phyloP scores from a whole-genome alignment of 2,329 filamentous ascomycete genomes.

The Hymenoscyphus fructigenus region DNA sequence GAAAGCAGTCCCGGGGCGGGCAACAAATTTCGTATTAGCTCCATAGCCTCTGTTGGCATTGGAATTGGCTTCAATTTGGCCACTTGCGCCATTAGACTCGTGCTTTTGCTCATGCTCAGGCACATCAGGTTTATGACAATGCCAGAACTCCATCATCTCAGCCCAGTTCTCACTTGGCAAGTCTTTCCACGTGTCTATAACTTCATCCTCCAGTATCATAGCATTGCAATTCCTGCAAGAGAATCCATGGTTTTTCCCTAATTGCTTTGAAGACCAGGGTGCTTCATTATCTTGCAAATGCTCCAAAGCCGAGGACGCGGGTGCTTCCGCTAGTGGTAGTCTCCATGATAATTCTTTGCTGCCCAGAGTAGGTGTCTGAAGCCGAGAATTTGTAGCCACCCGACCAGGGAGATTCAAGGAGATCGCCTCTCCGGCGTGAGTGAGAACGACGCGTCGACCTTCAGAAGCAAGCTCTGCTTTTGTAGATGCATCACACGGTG shows the following conservation, averaged over 20 bases:
- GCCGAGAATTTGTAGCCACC: conserved; percentile 22
- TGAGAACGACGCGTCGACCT: conserved; percentile 47
- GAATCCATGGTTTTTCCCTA: conserved; percentile 39
- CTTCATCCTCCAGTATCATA: conserved; percentile 41
- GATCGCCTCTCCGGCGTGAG: conserved; percentile 46
- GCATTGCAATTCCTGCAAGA: conserved; percentile 45
- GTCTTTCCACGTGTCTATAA: conserved; percentile 74
- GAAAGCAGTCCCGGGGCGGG: conserved; percentile 67
- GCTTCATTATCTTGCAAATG: conserved; percentile 25
- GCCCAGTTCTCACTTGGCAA: conserved; percentile 97
- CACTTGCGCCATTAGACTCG: conserved; percentile 39
- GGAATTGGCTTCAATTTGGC: conserved; percentile 24
- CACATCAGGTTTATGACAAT: conserved; percentile 88
- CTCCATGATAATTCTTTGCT: conserved; percentile 51
- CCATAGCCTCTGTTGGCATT: conserved; percentile 73
- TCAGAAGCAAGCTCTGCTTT: conserved; percentile 43
- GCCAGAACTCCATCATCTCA: conserved; percentile 99
- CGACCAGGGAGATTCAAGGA: conserved; percentile 42
- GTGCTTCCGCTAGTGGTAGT: conserved; percentile 42
- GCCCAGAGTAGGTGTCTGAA: conserved; percentile 29
- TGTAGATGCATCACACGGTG: conserved; percentile 35
- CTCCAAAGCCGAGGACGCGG: conserved; percentile 17
- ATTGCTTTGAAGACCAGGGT: conserved; percentile 54
- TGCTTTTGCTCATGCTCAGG: conserved; percentile 42
- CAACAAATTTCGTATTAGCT: conserved; percentile 71